Percentiles rank a stretch among this genome's conserved stretches.
Evolutionary conservation across 495 filamentous ascomycete species (phyloP).

Genomic region (Xylaria intraflava): DNA sequence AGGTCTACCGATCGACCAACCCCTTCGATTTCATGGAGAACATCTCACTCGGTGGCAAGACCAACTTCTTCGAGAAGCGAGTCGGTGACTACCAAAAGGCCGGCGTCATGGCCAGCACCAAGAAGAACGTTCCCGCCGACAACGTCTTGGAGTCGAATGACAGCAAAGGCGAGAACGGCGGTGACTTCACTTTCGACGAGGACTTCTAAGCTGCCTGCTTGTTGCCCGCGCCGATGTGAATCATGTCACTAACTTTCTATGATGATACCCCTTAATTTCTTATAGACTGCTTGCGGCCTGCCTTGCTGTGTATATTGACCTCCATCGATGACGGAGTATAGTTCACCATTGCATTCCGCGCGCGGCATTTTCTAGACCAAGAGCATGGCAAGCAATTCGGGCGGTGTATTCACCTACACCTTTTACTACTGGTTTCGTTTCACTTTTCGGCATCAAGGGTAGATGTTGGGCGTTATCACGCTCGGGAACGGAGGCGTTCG

Average conservation of each 20-base stretch:
- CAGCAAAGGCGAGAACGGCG: conserved; percentile 56
- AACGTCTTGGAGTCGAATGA: conserved; percentile 41
- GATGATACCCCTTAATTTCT: conserved; percentile 23
- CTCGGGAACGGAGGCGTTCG: not conserved
- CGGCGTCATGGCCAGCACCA: conserved; percentile 91
- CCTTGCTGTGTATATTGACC: conserved; percentile 8
- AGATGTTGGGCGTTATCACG: not conserved
- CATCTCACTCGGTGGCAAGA: conserved; percentile 97
- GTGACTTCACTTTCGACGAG: conserved; percentile 90
- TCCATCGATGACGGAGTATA: not conserved
- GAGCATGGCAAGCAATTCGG: conserved; percentile 9
- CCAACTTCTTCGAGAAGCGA: conserved; percentile 99
- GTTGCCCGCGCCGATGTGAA: not conserved
- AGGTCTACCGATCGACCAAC: conserved; percentile 86
- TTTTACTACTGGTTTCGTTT: not conserved
- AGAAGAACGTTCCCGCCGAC: conserved; percentile 59
- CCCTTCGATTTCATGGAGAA: conserved; percentile 99
- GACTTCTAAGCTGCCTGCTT: conserved; percentile 66
- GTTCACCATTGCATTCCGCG: not conserved
- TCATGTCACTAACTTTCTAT: conserved; percentile 2
- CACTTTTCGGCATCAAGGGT: not conserved
- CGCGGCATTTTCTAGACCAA: conserved; percentile 11
- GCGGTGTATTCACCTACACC: not conserved
- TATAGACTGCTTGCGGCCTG: not conserved
- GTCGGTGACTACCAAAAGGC: conserved; percentile 99